These are phyloP conservation scores for Suillus paluster DNA, from an alignment of 768 basidiomycete species.

Conservation along the genomic window DNA sequence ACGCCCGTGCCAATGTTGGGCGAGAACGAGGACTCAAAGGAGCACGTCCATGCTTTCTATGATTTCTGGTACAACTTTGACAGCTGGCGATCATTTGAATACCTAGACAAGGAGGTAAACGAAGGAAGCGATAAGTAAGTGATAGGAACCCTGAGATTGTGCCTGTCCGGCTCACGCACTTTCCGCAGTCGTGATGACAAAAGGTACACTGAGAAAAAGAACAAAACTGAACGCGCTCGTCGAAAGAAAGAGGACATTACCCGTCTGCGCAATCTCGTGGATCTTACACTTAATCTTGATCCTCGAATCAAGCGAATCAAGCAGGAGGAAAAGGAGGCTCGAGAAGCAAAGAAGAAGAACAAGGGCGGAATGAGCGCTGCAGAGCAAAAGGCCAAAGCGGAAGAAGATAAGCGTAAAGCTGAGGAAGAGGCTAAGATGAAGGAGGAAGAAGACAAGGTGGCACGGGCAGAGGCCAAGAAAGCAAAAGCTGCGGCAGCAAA, in stretches of 20 bases:
- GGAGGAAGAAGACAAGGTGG: slow-evolving; percentile 81
- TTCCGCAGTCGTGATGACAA: slow-evolving; percentile 90
- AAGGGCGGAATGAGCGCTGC: slow-evolving; percentile 46
- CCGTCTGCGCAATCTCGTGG: slow-evolving; percentile 84
- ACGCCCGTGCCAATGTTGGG: slow-evolving; percentile 88
- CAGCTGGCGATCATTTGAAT: slow-evolving; percentile 97
- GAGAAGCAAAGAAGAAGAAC: slow-evolving; percentile 87
- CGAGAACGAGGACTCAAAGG: slow-evolving; percentile 68
- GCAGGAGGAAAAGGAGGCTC: slow-evolving; percentile 92
- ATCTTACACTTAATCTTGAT: slow-evolving; percentile 80
- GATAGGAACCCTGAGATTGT: neutral
- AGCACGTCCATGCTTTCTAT: slow-evolving; percentile 90
- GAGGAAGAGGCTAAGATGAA: slow-evolving; percentile 76
- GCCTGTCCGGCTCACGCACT: neutral
- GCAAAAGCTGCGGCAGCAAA: slow-evolving; percentile 85
- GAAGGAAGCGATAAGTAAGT: slow-evolving; percentile 93
- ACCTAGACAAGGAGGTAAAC: slow-evolving; percentile 97
- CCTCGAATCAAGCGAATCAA: slow-evolving; percentile 98
- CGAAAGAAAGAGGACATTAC: slow-evolving; percentile 98
- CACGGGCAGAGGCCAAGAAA: slow-evolving; percentile 80
- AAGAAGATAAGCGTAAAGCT: slow-evolving; percentile 63
- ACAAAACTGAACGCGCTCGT: slow-evolving; percentile 94
- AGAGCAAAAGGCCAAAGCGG: slow-evolving; percentile 54
- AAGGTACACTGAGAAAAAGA: slow-evolving; percentile 99
- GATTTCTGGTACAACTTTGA: slow-evolving; percentile 99